Percentiles rank a stretch among this genome's conserved stretches.
Conservation (phyloP, 2,329 filamentous ascomycete species). For the Neofusicoccum parvum region DNA sequence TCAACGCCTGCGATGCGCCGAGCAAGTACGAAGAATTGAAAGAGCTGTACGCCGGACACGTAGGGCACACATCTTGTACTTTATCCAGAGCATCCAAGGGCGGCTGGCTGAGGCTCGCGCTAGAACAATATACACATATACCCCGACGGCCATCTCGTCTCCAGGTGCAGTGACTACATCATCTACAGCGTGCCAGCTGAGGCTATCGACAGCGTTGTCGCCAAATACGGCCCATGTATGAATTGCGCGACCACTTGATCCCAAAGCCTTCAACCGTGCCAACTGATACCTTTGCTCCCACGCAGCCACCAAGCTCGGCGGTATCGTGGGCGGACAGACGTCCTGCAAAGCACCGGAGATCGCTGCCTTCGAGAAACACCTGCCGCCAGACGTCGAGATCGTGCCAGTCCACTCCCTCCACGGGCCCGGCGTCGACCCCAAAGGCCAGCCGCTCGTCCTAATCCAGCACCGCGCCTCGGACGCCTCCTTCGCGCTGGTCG, state of each 20-base stretch:
- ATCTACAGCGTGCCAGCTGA: slow-evolving; percentile 98
- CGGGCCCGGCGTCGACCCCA: slow-evolving; percentile 84
- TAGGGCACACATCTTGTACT: slow-evolving; percentile 56
- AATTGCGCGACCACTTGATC: slow-evolving; percentile 24
- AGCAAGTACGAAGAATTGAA: slow-evolving; percentile 81
- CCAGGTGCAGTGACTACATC: slow-evolving; percentile 95
- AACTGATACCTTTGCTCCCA: neutral
- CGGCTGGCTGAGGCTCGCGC: slow-evolving; percentile 49
- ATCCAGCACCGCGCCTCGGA: slow-evolving; percentile 90
- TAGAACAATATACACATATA: slow-evolving; percentile 83
- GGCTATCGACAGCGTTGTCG: slow-evolving; percentile 83
- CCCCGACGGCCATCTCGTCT: slow-evolving; percentile 93
- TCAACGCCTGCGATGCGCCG: slow-evolving; percentile 91
- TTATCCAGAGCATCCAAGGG: slow-evolving; percentile 33
- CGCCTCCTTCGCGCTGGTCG: slow-evolving; percentile 74
- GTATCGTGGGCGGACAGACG: slow-evolving; percentile 95
- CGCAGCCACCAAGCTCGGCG: slow-evolving; percentile 87
- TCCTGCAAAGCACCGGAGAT: slow-evolving; percentile 98
- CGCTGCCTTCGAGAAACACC: slow-evolving; percentile 83
- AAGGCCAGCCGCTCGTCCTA: slow-evolving; percentile 84
- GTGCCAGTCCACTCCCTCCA: slow-evolving; percentile 96
- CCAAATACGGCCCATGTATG: slow-evolving; percentile 90
- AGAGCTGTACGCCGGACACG: slow-evolving; percentile 81
- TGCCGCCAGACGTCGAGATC: slow-evolving; percentile 87
- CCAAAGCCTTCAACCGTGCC: slow-evolving; percentile 19